phyloP scores from a whole-genome alignment of 495 filamentous ascomycete species.

The Aspergillus homomorphus region DNA sequence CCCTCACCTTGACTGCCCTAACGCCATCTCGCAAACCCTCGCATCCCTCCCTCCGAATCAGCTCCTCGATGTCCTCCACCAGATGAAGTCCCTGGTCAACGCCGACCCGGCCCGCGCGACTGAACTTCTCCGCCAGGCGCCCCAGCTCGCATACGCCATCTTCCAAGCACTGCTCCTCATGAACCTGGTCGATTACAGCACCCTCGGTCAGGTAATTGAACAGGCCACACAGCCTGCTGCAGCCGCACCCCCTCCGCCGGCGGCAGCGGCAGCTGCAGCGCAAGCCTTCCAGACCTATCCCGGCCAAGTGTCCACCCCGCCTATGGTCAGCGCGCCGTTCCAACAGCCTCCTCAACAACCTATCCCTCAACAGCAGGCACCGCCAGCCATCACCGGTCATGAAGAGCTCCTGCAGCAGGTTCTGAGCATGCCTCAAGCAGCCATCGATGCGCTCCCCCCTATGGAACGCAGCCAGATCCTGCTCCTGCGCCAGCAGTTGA shows the following conservation, averaged over 20 bases:
- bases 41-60: conserved; percentile 80
- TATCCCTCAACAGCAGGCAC: conserved; percentile 40
- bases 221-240: conserved; percentile 42
- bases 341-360: conserved; percentile 32
- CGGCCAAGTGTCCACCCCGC: conserved; percentile 53
- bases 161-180: conserved; percentile 94
- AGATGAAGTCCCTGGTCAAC: conserved; percentile 87
- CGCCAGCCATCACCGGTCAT: conserved; percentile 48
- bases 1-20: conserved; percentile 74
- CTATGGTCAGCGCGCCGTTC: conserved; percentile 56
- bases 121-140: conserved; percentile 82
- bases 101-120: conserved; percentile 79
- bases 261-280: conserved; percentile 18
- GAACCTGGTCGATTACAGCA: conserved; percentile 75
- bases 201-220: conserved; percentile 57
- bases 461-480: conserved; percentile 73
- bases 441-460: conserved; percentile 72
- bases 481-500: conserved; percentile 57
- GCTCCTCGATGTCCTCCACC: conserved; percentile 87
- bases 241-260: conserved; percentile 27
- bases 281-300: conserved; percentile 39
- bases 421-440: conserved; percentile 67
- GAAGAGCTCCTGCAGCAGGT: conserved; percentile 73
- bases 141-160: conserved; percentile 91
- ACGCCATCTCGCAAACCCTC: conserved; percentile 87